A percentile compares a stretch with the other conserved stretches of the same genome.
phyloP scores from a whole-genome alignment of 805 yeast species.

The Wickerhamomyces rabaulensis region DNA sequence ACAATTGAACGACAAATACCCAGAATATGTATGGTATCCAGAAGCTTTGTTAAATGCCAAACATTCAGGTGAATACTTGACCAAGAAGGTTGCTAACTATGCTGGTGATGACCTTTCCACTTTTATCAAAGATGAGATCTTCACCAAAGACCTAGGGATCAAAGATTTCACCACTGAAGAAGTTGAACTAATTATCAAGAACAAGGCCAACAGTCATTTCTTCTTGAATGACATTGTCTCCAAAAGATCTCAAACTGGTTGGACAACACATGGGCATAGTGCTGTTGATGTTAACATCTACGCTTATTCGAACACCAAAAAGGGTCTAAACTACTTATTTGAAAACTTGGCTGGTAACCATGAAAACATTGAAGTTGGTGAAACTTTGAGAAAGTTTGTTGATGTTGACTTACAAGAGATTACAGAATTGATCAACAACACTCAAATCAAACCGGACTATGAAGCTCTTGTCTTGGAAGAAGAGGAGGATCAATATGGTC shows the following conservation, averaged over 20 bases:
- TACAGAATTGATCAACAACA: conserved; percentile 44
- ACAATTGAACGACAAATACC: conserved; percentile 64
- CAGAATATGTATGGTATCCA: conserved; percentile 88
- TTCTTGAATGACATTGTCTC: conserved; percentile 68
- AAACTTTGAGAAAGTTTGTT: conserved; percentile 55
- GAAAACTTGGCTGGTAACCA: conserved; percentile 66
- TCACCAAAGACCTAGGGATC: conserved; percentile 66
- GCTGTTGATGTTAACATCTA: conserved; percentile 95
- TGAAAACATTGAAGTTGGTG: conserved; percentile 84
- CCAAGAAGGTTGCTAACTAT: conserved; percentile 36
- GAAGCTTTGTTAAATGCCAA: conserved; percentile 62
- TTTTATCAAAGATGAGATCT: conserved; percentile 48
- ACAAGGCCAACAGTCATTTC: conserved; percentile 32
- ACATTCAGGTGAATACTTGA: conserved; percentile 73
- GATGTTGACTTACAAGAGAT: conserved; percentile 42
- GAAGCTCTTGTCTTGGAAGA: conserved; percentile 2
- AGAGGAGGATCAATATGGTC: conserved; percentile 7
- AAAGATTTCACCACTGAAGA: conserved; percentile 52
- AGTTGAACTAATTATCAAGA: conserved; percentile 34
- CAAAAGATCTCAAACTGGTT: conserved; percentile 83
- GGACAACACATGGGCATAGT: conserved; percentile 95
- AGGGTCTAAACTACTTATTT: conserved; percentile 33
- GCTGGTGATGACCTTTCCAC: conserved; percentile 31
- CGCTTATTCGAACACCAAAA: conserved; percentile 59
- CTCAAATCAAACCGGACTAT: conserved; percentile 34